Evolutionary conservation across 2,329 filamentous ascomycete species (phyloP).

Genomic region (Lasiodiplodia sp.): DNA sequence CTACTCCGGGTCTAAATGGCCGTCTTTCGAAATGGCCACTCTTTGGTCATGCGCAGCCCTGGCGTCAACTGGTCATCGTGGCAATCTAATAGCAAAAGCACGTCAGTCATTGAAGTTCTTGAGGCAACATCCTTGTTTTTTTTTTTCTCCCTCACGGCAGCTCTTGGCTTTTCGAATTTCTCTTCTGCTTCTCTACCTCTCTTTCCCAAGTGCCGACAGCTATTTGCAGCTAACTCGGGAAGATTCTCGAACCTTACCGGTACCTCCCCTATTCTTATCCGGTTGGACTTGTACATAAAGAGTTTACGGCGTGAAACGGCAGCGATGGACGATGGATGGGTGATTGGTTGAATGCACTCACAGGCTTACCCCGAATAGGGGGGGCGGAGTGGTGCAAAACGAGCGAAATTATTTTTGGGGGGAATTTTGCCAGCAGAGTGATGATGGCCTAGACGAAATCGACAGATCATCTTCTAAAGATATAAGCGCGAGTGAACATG

Average conservation of each 20-base stretch:
- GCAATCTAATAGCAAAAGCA: slow-evolving; percentile 11
- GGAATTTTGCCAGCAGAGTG: background rate
- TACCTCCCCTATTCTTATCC: background rate
- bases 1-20: background rate
- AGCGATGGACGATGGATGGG: slow-evolving; percentile 8
- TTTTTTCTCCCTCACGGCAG: background rate
- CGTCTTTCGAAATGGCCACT: background rate
- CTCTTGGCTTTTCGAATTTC: background rate
- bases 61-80: background rate
- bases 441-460: slow-evolving; percentile 1
- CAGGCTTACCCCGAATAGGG: background rate
- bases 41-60: background rate
- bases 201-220: background rate
- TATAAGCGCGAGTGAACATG: background rate
- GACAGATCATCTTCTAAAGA: background rate
- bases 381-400: background rate
- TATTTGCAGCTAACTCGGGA: background rate
- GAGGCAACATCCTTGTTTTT: background rate
- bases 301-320: slow-evolving; percentile 16
- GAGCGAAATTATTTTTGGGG: background rate
- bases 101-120: slow-evolving; percentile 4
- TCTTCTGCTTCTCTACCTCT: background rate
- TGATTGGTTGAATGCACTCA: slow-evolving; percentile 2
- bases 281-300: slow-evolving; percentile 18
- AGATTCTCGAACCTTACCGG: background rate